Evolutionary conservation across 140 eudicot species (phyloP).

Genomic region (Stevia rebaudiana): DNA sequence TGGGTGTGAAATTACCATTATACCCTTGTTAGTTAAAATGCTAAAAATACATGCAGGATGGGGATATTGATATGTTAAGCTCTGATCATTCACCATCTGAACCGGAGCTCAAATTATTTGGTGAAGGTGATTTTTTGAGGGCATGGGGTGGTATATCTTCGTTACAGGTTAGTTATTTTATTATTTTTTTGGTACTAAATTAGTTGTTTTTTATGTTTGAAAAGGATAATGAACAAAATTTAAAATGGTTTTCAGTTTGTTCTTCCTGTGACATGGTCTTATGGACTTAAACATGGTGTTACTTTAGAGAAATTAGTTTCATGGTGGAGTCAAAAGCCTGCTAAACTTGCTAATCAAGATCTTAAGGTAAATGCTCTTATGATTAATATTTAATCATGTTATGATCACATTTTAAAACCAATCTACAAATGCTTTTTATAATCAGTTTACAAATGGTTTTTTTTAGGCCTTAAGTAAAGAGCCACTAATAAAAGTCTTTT

Average conservation of each 20-base stretch:
- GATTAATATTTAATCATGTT: neutral
- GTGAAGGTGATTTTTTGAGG: constrained; percentile 75
- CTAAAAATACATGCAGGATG: constrained; percentile 53
- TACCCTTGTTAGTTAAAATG: too few relatives aligned
- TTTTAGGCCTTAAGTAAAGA: too few relatives aligned
- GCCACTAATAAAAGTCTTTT: too few relatives aligned
- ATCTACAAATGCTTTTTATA: too few relatives aligned
- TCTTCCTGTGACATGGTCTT: constrained; percentile 92
- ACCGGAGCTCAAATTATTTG: constrained; percentile 81
- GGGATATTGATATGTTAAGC: constrained; percentile 89
- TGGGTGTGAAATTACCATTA: too few relatives aligned
- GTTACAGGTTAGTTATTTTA: constrained; percentile 57
- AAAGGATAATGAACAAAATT: neutral
- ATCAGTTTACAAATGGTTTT: neutral
- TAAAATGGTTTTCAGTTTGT: constrained; percentile 49
- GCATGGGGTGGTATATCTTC: constrained; percentile 99
- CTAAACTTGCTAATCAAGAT: constrained; percentile 83
- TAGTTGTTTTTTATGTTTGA: neutral
- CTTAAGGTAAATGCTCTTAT: constrained; percentile 45
- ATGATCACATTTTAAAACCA: neutral
- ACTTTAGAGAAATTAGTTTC: constrained; percentile 75
- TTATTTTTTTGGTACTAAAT: neutral
- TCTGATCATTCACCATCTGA: constrained; percentile 95
- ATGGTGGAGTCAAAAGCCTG: constrained; percentile 98
- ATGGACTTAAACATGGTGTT: constrained; percentile 73